Conservation (phyloP, 2,329 filamentous ascomycete genomes). For the Scolecobasidium constrictum region DNA sequence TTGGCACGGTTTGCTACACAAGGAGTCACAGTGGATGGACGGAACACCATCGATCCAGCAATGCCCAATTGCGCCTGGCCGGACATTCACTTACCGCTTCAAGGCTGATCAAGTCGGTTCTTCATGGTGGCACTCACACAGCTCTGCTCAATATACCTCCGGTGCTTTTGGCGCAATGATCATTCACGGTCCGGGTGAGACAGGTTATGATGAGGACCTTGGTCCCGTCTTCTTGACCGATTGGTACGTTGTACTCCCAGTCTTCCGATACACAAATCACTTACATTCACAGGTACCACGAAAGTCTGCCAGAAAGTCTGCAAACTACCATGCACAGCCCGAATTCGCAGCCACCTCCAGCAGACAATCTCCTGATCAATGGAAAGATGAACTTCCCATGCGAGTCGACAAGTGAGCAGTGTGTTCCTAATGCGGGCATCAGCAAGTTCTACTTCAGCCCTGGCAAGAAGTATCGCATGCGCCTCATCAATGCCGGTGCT, state of each 20-base stretch:
- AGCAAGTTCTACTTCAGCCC: conserved; percentile 27
- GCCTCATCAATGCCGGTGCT: conserved; percentile 31
- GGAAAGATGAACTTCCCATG: conserved; percentile 19
- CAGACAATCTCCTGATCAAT: conserved; percentile 20
- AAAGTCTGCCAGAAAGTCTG: conserved; percentile 11
- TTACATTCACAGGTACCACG: conserved; percentile 12
- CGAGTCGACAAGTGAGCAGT: conserved; percentile 14
- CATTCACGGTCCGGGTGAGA: conserved; percentile 18
- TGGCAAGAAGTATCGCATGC: conserved; percentile 30
- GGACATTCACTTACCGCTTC: conserved; percentile 17
- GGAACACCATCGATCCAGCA: conserved; percentile 23
- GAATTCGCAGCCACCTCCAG: conserved; percentile 3
- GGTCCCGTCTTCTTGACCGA: conserved; percentile 17
- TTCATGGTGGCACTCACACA: conserved; percentile 15
- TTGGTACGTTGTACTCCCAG: conserved; percentile 16
- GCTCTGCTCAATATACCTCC: conserved; percentile 18
- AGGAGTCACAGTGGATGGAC: conserved; percentile 23
- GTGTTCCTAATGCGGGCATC: conserved; percentile 9
- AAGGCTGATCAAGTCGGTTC: conserved; percentile 15
- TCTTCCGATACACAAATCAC: conserved; percentile 12
- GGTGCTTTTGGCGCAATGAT: conserved; percentile 19
- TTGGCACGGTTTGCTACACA: conserved; percentile 23
- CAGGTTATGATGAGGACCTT: conserved; percentile 27
- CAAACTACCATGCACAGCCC: conserved; percentile 11
- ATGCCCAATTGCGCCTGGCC: conserved; percentile 24